Percentiles rank a stretch among this genome's conserved stretches.
Conservation (phyloP, 768 basidiomycete species). For the Macrolepiota dolichaula region DNA sequence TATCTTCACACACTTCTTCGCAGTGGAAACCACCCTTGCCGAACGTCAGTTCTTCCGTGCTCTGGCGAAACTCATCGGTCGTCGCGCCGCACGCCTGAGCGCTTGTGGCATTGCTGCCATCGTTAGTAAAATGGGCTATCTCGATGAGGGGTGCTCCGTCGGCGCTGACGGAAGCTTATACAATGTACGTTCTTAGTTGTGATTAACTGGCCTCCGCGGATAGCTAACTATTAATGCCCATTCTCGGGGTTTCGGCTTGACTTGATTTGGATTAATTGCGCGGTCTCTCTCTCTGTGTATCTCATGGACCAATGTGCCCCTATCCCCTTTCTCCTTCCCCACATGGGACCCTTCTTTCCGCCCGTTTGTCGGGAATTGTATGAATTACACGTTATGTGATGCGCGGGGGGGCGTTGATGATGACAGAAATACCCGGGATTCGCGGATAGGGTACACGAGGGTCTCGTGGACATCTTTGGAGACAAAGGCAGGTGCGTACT, state of each 20-base stretch:
- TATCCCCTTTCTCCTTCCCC: not conserved
- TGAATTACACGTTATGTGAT: not conserved
- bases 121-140: constrained; percentile 89
- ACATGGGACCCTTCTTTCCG: not conserved
- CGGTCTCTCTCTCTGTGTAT: not conserved
- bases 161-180: constrained; percentile 96
- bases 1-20: constrained; percentile 96
- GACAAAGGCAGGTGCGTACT: constrained; percentile 82
- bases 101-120: constrained; percentile 97
- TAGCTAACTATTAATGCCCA: not conserved
- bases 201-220: not conserved
- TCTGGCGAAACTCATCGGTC: constrained; percentile 84
- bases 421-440: constrained; percentile 97
- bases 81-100: constrained; percentile 85
- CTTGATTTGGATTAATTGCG: not conserved
- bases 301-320: not conserved
- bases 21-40: constrained; percentile 91
- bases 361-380: not conserved
- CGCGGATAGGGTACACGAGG: constrained; percentile 89
- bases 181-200: constrained; percentile 63
- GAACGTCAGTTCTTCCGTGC: constrained; percentile 98
- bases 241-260: not conserved
- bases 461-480: constrained; percentile 91
- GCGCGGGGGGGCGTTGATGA: not conserved
- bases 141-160: constrained; percentile 87